Base-by-base conservation (phyloP, 2,329 filamentous ascomycete species). In the Paraphoma chrysanthemicola region DNA sequence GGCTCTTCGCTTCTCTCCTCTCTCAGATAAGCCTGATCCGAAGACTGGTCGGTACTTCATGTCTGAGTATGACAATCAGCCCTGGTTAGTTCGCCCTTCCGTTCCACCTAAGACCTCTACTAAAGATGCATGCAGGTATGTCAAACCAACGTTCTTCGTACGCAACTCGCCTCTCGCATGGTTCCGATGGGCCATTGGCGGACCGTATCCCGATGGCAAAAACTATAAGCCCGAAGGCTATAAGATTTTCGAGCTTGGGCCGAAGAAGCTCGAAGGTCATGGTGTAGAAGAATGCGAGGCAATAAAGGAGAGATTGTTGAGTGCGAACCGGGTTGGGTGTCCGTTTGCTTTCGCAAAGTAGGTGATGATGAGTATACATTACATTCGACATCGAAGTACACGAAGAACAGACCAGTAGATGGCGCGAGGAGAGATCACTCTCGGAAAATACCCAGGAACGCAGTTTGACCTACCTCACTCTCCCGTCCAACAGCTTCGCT, bases 191-290 rank as follows among this genome's bases (percentile, higher is more conserved):
- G 0, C 72, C 85, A 41, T 86, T 82, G 85, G 86, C 82, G 66
- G 84, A 85, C 56, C 92, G 85, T 86, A 86, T 85, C 2, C 87
- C 82, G 56, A 87, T 82, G 56, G 87, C 82, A 80, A 80, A 77
- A 29, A 79, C 33, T 81, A 77, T 58, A 84, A 80, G 56, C 81
- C 83, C 0, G 66, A 80, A 48, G 85, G 85, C 0, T 88, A 86
- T 63, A 63, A 79, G 2, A 81, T 86, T 44, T 78, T 82, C 17
- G 86, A 91, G 47, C 72, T 91, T 16, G 90, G 90, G 0, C 90
- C 90, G 0, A 78, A 73, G 51, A 79, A 77, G 46, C 81, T 85
- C 50, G 79, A 83, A 60, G 82, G 81, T 1, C 78, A 80, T 50
- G 83, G 83, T 1, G 53, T 54, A 18, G 60, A 63, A 8, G 66